Base-by-base conservation (phyloP, 345 rosid genomes). In the Lumnitzera littorea region DNA sequence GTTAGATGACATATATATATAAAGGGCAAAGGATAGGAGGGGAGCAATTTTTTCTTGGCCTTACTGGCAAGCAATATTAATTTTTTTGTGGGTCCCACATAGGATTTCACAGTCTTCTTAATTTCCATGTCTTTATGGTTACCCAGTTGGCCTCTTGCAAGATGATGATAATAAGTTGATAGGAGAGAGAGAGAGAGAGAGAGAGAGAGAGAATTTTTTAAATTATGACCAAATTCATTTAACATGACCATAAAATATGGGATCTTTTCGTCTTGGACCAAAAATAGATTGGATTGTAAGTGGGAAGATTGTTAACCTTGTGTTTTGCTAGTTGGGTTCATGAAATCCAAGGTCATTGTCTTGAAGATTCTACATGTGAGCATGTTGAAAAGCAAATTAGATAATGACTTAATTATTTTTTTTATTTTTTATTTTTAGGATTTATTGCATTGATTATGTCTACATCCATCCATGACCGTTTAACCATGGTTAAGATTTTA, bases 361-460 rank as follows among this genome's bases (percentile, higher is more conserved):
- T 50, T 56, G 51, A 56, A 72, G 86, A 82, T 82, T 81, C 76
- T 76, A 81, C 95, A 80, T 80, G 89, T 81, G 96, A 69, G 43
- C 50, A 54, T 61, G 53, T 55, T 61, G 75, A 71, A 68, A 62
- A 67, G 67, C 70, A 76, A 76, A 62, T 62, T 15, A 53, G 47
- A 56, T 46, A 11, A 50, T 5, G 31, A 27, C 31, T 27, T 25
- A 41, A n/a, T 48, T 25, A 36, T 14, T 53, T 62, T 24, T 53
- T 20, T 20, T 20, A 20, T 20, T 20, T 20, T 20, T 20, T 20
- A 20, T 20, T 20, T 20, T 13, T 48, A 41, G 14, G 17, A 51
- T 11, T 11, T 41, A 24, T 51, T 51, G 16, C 24, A 12, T 51
- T 2, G 11, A 15, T 15, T 36, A 36, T 36, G 43, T 36, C 7